These are phyloP conservation scores for Pestalotiopsis sp. DNA, from an alignment of 2,329 filamentous ascomycete species.

Conservation along the genomic window DNA sequence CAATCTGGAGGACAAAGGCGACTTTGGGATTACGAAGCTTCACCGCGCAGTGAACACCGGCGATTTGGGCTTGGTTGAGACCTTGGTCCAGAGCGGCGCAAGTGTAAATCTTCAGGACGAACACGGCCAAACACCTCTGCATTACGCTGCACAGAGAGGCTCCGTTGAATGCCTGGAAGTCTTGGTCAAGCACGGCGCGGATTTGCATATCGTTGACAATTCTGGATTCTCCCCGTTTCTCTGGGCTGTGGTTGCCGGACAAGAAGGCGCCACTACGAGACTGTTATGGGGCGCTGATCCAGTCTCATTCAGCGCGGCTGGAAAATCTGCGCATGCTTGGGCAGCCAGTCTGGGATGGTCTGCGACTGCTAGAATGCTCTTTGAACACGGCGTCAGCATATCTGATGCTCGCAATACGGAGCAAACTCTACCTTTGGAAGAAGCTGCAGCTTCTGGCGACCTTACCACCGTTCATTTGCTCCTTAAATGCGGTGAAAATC, in stretches of 20 bases:
- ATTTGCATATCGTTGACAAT: conserved; percentile 19
- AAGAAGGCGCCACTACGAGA: conserved; percentile 15
- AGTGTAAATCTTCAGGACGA: conserved; percentile 17
- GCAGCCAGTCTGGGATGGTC: conserved; percentile 19
- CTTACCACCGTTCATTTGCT: neutral
- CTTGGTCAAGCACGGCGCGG: conserved; percentile 19
- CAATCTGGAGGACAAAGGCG: conserved; percentile 15
- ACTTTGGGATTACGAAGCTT: conserved; percentile 22
- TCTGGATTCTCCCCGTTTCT: conserved; percentile 23
- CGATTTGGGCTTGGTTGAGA: conserved; percentile 20
- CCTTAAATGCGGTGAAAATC: neutral
- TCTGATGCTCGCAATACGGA: neutral
- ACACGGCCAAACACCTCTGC: conserved; percentile 22
- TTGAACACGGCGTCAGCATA: neutral
- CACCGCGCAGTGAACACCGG: conserved; percentile 19
- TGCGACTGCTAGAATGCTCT: conserved; percentile 15
- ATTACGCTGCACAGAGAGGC: conserved; percentile 24
- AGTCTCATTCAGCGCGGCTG: conserved; percentile 19
- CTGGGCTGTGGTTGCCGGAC: conserved; percentile 24
- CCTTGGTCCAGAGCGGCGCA: conserved; percentile 19
- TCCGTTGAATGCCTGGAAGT: conserved; percentile 18
- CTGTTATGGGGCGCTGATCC: conserved; percentile 16
- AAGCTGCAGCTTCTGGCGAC: neutral
- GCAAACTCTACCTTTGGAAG: neutral
- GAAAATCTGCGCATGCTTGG: conserved; percentile 23